Conservation (phyloP, 1,139 yeast species). For the Kodamaea derodonti region DNA sequence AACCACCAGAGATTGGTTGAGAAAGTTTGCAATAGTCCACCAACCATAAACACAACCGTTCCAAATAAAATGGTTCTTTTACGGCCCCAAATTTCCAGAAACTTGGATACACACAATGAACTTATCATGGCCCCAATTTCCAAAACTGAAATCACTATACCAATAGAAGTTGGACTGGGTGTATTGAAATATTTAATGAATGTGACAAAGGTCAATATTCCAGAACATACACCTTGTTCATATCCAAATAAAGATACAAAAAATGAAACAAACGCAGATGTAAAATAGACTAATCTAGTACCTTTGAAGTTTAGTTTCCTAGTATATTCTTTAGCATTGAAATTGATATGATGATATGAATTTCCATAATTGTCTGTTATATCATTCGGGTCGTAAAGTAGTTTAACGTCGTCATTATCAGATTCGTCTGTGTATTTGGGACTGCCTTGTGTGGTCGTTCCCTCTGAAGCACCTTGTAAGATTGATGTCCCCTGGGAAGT, state of each 20-base stretch:
- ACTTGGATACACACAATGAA: slow-evolving; percentile 43
- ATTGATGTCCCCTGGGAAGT: too few relatives aligned
- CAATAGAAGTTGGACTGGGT: slow-evolving; percentile 46
- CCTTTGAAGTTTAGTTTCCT: slow-evolving; percentile 36
- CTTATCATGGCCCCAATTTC: slow-evolving; percentile 52
- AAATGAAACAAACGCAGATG: slow-evolving; percentile 75
- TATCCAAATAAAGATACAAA: slow-evolving; percentile 87
- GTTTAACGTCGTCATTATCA: neutral
- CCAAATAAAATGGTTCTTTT: slow-evolving; percentile 48
- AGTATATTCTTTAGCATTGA: slow-evolving; percentile 35
- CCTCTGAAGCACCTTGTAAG: too few relatives aligned
- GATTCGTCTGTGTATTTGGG: neutral
- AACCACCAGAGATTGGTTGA: slow-evolving; percentile 41
- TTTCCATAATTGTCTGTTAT: slow-evolving; percentile 33
- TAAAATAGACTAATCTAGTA: slow-evolving; percentile 56
- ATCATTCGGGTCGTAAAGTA: too few relatives aligned
- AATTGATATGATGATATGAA: slow-evolving; percentile 35
- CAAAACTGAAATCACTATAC: slow-evolving; percentile 47
- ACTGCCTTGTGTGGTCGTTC: too few relatives aligned
- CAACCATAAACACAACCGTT: slow-evolving; percentile 45
- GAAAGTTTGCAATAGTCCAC: slow-evolving; percentile 49
- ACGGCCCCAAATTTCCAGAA: slow-evolving; percentile 46
- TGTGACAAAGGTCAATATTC: slow-evolving; percentile 52
- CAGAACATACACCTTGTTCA: slow-evolving; percentile 91
- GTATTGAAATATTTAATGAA: slow-evolving; percentile 44